These are phyloP conservation scores for Chrysanthemum makinoi DNA, from an alignment of 129 eudicot species.

Conservation along the genomic window DNA sequence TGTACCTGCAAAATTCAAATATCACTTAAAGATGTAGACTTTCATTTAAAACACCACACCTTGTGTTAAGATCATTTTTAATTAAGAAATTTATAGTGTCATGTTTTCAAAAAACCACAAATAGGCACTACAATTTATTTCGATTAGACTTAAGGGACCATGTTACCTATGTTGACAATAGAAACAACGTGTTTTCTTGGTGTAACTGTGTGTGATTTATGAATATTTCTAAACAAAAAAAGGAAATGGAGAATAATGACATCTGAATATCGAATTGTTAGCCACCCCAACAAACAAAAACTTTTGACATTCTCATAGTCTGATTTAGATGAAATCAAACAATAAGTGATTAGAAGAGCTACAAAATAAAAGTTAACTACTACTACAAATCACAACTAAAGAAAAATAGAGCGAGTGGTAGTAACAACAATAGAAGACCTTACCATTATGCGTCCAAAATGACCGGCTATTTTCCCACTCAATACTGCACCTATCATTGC, in stretches of 20 bases:
- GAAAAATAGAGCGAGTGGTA: background rate
- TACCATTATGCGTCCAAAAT: constrained; percentile 74
- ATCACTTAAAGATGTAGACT: too few species aligned
- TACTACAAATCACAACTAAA: background rate
- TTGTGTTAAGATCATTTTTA: too few species aligned
- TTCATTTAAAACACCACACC: too few species aligned
- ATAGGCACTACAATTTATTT: too few species aligned
- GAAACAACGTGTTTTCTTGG: too few species aligned
- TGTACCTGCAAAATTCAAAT: too few species aligned
- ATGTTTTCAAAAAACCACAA: too few species aligned
- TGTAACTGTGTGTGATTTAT: too few species aligned
- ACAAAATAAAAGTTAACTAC: background rate
- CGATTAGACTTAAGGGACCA: too few species aligned
- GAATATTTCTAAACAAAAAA: background rate
- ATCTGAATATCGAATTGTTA: constrained; percentile 62
- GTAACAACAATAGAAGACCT: constrained; percentile 3
- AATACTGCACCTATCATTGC: constrained; percentile 78
- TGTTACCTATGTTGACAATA: too few species aligned
- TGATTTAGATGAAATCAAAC: constrained; percentile 34
- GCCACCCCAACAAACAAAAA: constrained; percentile 73
- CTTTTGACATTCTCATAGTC: constrained; percentile 76
- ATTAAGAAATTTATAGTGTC: too few species aligned
- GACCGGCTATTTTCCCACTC: constrained; percentile 85
- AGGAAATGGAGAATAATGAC: constrained; percentile 34
- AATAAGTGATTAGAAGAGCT: constrained; percentile 3